Base-by-base conservation (phyloP, 768 basidiomycete species). In the Bullera alba region DNA sequence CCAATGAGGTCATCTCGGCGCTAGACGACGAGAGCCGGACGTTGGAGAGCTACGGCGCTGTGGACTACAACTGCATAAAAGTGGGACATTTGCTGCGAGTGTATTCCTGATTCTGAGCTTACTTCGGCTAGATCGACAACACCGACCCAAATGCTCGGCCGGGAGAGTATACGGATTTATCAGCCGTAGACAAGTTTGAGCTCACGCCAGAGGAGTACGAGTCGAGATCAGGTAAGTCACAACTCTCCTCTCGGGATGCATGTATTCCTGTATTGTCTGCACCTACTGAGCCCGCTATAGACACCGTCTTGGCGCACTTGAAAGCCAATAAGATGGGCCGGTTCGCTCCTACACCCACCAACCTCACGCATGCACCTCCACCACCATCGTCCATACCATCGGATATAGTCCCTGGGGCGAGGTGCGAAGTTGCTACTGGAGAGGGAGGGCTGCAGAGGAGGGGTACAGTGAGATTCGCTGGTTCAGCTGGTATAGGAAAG, bases 181-280 rank as follows among this genome's bases (percentile, higher is more conserved):
- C 83, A 0, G 81, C 84, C 72, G 89, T 95, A 1, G 83, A 95
- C 23, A 95, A 96, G 70, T 97, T 90, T 58, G 93, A 95, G 76
- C 72, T 97, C 44, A 83, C 82, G 6, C 78, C 82, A 3, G 81
- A 81, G 3, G 87, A 84, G 50, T 97, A 97, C 65, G 87, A 83
- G 21, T 75, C 81, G 63, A 75, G 91, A 60, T 76, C 80, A 74
- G 91, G 92, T 90, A 56, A 34, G 72, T 63, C 38, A 30, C 4
- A 19, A 28, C 10, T 23, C 12, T 19, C 34, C n/a, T 25, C 26
- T 21, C n/a, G 4, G 30, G 32, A 46, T 45, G 34, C 25, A 23
- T n/a, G 1, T 5, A 15, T 29, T 23, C 17, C 21, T 25, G 17
- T 21, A 34, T 17, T 34, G 10, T 42, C 48, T 32, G 8, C 32